phyloP scores from a whole-genome alignment of 2,329 filamentous ascomycete genomes.

The Scedosporium minutisporum region DNA sequence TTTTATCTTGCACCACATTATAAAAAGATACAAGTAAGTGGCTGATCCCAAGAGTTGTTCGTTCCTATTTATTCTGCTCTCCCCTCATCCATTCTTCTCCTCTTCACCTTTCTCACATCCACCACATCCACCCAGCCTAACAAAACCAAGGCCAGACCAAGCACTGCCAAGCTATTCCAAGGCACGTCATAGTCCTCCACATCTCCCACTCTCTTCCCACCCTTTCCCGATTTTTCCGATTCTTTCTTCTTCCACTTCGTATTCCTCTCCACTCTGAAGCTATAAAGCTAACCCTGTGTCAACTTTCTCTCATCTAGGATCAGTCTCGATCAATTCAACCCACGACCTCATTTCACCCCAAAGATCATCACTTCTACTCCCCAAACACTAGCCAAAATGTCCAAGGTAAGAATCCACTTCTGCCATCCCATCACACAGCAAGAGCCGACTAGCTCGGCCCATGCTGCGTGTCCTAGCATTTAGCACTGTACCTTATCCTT shows the following conservation, averaged over 20 bases:
- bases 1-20: conserved; percentile 1
- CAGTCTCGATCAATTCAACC: not conserved
- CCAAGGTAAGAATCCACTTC: conserved; percentile 17
- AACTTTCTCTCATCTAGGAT: not conserved
- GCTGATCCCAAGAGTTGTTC: not conserved
- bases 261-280: conserved; percentile 1
- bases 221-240: conserved; percentile 1
- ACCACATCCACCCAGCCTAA: not conserved
- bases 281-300: not conserved
- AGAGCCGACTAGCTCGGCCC: not conserved
- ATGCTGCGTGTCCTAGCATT: not conserved
- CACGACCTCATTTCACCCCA: not conserved
- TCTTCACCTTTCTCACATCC: not conserved
- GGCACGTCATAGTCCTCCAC: conserved; percentile 3
- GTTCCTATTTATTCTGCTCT: not conserved
- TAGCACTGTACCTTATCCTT: conserved; percentile 1
- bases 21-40: not conserved
- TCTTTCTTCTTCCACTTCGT: not conserved
- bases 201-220: conserved; percentile 3
- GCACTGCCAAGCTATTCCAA: not conserved
- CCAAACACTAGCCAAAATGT: conserved; percentile 19
- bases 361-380: not conserved
- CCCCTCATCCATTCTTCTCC: not conserved
- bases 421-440: not conserved
- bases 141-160: not conserved